Base-by-base conservation (phyloP, 2,329 filamentous ascomycete genomes). In the Botrytis tulipae region DNA sequence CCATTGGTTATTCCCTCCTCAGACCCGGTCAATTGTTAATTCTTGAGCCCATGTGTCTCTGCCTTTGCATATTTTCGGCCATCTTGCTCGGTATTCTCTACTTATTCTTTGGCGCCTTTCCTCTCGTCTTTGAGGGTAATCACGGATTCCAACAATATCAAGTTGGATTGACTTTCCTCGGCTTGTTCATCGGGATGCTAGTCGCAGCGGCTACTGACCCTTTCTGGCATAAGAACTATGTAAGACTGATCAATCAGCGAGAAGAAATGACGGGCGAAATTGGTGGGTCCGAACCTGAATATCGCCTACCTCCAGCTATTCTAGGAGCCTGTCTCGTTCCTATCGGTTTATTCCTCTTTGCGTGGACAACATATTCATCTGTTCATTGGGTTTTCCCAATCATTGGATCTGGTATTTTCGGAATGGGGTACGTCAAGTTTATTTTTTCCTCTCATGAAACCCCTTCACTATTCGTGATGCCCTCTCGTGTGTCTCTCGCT, bases 51-150 rank as follows among this genome's bases (percentile, higher is more conserved):
- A 98, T 97, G 93, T 93, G 91, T 74, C 84, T 96, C 73, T 90
- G 90, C 77, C 89, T 98, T 40, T 96, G 94, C 82, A 83, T 96
- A 35, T 92, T 95, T 78, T 93, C 93, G 0, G 93, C 94, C 57
- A 89, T 98, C 71, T 84, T 97, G n/a, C 86, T 97, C 12, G 95
- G 94, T 8, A 92, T 97, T 62, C 84, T 97, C 3, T 97, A 97
- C 80, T 88, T 97, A 57, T 97, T 97, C 84, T 97, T 97, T 81
- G 94, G 94, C 32, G 94, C 94, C 0, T 97, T 97, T 79, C 88
- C 92, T 8, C 84, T 97, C 62, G 90, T 97, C 25, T 97, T 97
- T 80, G 82, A 86, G 40, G 88, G 86, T 62, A 90, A 92, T 65
- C 92, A 97, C 81, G 90, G 88, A 32, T 94, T 97, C 84, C 89